Evolutionary conservation across 805 yeast species (phyloP).

Genomic region (Sugiyamaella marilandica): DNA sequence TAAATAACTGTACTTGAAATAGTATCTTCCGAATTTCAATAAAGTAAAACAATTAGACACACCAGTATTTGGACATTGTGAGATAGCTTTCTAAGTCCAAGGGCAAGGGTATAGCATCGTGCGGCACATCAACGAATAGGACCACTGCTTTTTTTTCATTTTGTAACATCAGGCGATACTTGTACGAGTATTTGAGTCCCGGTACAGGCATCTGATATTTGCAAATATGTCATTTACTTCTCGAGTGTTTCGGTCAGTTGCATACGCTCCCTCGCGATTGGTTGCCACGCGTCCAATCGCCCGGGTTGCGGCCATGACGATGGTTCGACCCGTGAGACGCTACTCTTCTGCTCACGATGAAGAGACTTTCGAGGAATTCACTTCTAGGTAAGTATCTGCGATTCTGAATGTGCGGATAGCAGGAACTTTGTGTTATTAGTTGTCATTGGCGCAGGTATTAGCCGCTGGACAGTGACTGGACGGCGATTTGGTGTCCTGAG

Average conservation of each 20-base stretch:
- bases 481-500: too few species aligned
- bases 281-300: slow-evolving; percentile 1
- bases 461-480: too few species aligned
- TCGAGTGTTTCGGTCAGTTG: slow-evolving; percentile 2
- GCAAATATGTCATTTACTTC: slow-evolving; percentile 6
- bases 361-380: slow-evolving; percentile 93
- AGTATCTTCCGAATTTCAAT: too few species aligned
- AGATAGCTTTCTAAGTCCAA: too few species aligned
- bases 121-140: slow-evolving; percentile 6
- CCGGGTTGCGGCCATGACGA: slow-evolving; percentile 10
- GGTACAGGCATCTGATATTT: not conserved
- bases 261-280: not conserved
- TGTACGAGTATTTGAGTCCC: not conserved
- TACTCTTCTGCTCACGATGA: slow-evolving; percentile 80
- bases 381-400: slow-evolving; percentile 52
- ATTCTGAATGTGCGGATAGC: not conserved
- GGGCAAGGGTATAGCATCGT: too few species aligned
- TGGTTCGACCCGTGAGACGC: slow-evolving; percentile 41
- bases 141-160: slow-evolving; percentile 7
- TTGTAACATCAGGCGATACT: slow-evolving; percentile 1
- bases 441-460: not conserved
- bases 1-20: too few species aligned
- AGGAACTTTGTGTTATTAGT: not conserved
- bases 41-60: too few species aligned
- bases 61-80: too few species aligned